Evolutionary conservation across 2,329 filamentous ascomycete species (phyloP), one percentile per base, ranked within the genome.

Genomic region (Thermothelomyces thermophilus): DNA sequence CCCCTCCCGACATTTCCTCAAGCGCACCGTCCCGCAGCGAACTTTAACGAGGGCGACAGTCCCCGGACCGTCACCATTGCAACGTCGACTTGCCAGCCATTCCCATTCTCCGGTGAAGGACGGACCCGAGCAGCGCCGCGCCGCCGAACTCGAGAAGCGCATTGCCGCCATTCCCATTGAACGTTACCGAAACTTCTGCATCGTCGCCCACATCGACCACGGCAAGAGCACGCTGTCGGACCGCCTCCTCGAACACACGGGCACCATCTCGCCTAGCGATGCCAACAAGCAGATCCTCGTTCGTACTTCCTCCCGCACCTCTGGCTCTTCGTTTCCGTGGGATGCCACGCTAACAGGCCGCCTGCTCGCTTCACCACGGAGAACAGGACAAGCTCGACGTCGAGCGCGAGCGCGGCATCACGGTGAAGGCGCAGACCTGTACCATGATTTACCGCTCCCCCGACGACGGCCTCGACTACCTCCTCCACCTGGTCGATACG

Each of bases 201-300:
- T 98, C 63, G 91, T 98, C 45, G 93, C 93, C 9, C 93, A 98
- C 67, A 94, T 98, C 65, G 93, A 98, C 67, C 93, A 98, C 82
- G 93, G 93, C 62, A 98, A 98, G 70, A 95, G 87, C 65, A 98
- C 93, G 4, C 82, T 98, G 46, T 91, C 86, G 58, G 93, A 98
- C 64, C 85, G 93, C 2, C 73, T 98, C 47, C 79, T 98, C 55
- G 93, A 98, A 74, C 75, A 94, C 56, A 98, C 93, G 1, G 91
- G 93, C 17, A 97, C 91, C 6, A 97, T 98, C 56, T 73, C 87
- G 60, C 79, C 87, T 0, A 90, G 89, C 53, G 77, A 73, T 51
- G 77, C 78, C 43, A 95, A 96, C 67, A 95, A 95, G 71, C 93
- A 98, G 74, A 88, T 97, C 55, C 74, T 98, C 56, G 71, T 73